Evolutionary conservation across 2,329 filamentous ascomycete species (phyloP).

Genomic region (Fusarium verticillioides): DNA sequence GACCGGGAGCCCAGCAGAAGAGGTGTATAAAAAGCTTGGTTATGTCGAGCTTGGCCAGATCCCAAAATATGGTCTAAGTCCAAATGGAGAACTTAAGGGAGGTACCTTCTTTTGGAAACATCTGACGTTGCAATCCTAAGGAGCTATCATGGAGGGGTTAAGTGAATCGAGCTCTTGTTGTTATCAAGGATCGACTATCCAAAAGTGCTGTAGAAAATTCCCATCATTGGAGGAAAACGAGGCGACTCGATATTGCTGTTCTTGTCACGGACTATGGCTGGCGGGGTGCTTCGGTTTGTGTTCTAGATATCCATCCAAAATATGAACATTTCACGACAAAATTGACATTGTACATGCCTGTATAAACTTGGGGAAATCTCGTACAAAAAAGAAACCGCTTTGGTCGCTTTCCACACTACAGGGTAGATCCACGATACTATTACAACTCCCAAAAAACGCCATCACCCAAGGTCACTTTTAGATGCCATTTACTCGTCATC

Average conservation of each 20-base stretch:
- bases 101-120: constrained; percentile 71
- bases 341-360: background rate
- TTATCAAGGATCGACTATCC: background rate
- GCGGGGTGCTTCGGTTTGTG: constrained; percentile 34
- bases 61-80: constrained; percentile 63
- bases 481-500: constrained; percentile 57
- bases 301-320: constrained; percentile 33
- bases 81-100: constrained; percentile 60
- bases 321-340: background rate
- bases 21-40: constrained; percentile 65
- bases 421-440: constrained; percentile 33
- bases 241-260: constrained; percentile 43
- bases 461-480: constrained; percentile 21
- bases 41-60: constrained; percentile 67
- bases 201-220: constrained; percentile 30
- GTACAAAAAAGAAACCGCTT: constrained; percentile 12
- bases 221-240: constrained; percentile 34
- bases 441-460: constrained; percentile 45
- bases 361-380: background rate
- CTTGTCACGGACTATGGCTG: constrained; percentile 24
- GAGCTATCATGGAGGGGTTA: background rate
- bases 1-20: constrained; percentile 62
- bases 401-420: constrained; percentile 29
- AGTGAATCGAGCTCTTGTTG: background rate
- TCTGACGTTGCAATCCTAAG: constrained; percentile 47